These are phyloP conservation scores for Pseudogymnoascus sp. DNA, from an alignment of 2,329 filamentous ascomycete genomes.

Conservation along the genomic window DNA sequence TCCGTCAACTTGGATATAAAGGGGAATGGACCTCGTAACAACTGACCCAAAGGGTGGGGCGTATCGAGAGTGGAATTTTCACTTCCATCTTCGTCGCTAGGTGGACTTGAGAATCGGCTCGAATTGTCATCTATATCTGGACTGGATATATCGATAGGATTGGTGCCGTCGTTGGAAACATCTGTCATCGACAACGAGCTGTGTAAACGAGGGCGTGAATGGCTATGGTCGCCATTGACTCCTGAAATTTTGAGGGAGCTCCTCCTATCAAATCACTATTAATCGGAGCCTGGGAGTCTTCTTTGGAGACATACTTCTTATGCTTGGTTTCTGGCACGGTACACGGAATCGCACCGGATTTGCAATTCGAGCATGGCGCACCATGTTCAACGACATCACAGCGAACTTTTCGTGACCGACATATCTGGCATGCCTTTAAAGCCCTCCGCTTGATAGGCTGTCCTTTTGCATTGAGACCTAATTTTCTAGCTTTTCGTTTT, in stretches of 20 bases:
- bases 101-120: not conserved
- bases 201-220: not conserved
- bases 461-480: not conserved
- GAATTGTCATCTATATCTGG: not conserved
- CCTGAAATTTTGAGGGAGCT: not conserved
- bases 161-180: not conserved
- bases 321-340: constrained; percentile 1
- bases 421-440: not conserved
- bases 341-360: not conserved
- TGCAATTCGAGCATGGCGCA: not conserved
- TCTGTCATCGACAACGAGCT: not conserved
- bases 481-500: constrained; percentile 1
- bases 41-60: not conserved
- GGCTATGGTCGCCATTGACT: not conserved
- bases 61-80: not conserved
- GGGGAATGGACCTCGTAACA: not conserved
- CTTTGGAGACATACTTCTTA: not conserved
- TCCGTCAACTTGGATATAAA: not conserved
- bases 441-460: not conserved
- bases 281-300: not conserved
- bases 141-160: not conserved
- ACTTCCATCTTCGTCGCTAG: not conserved
- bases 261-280: not conserved
- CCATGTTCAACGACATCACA: constrained; percentile 1
- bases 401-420: constrained; percentile 2